Conservation (phyloP, 2,329 filamentous ascomycete species). For the Aureobasidium sp. region DNA sequence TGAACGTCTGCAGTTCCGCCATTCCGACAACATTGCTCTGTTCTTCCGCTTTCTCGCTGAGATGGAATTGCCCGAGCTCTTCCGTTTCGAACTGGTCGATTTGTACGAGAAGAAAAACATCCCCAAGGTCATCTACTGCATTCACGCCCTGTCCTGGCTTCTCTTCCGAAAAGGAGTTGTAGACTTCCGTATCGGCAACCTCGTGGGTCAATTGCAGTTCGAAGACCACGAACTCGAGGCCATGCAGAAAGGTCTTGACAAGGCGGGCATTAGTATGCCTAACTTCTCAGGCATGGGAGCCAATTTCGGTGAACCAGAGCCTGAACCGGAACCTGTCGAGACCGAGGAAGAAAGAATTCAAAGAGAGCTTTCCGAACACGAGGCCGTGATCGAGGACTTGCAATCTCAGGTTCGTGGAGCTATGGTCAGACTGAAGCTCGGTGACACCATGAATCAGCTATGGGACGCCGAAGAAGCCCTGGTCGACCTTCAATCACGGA, state of each 20-base stretch:
- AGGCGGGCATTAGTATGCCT: conserved; percentile 89
- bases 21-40: conserved; percentile 95
- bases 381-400: conserved; percentile 63
- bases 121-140: conserved; percentile 97
- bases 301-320: conserved; percentile 76
- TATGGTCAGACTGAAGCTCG: conserved; percentile 65
- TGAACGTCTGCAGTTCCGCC: conserved; percentile 78
- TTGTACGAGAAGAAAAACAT: conserved; percentile 99
- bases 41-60: conserved; percentile 94
- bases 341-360: conserved; percentile 84
- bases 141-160: conserved; percentile 96
- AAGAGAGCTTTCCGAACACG: conserved; percentile 70
- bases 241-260: conserved; percentile 94
- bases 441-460: conserved; percentile 74
- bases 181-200: conserved; percentile 90
- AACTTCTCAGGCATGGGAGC: conserved; percentile 98
- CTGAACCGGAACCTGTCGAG: conserved; percentile 62
- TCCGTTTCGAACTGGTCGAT: conserved; percentile 94
- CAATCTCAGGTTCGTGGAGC: conserved; percentile 84
- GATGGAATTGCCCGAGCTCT: conserved; percentile 86
- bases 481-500: conserved; percentile 73
- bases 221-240: conserved; percentile 96
- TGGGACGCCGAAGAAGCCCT: conserved; percentile 79
- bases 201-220: conserved; percentile 93
- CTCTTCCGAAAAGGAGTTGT: conserved; percentile 91